phyloP scores from a whole-genome alignment of 495 filamentous ascomycete genomes.

The Cryomyces minteri region DNA sequence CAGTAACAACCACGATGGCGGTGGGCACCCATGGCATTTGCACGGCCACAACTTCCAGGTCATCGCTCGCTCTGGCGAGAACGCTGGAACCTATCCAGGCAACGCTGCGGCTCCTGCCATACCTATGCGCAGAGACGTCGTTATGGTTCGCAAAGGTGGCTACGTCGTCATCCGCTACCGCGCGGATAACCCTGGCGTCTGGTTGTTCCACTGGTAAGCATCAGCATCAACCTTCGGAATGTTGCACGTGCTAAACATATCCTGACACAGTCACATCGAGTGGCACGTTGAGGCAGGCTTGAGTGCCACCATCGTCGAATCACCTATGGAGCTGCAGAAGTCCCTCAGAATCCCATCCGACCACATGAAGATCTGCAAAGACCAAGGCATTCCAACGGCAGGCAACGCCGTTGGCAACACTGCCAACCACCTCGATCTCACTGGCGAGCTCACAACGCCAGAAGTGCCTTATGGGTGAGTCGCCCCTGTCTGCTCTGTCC shows the following conservation, averaged over 20 bases:
- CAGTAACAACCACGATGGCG: background rate
- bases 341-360: background rate
- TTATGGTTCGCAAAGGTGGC: background rate
- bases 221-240: no score
- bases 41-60: constrained; percentile 1
- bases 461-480: background rate
- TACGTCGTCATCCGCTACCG: constrained; percentile 1
- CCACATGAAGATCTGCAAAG: background rate
- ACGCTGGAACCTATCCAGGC: background rate
- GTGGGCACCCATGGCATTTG: constrained; percentile 1
- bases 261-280: constrained; percentile 4
- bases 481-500: background rate
- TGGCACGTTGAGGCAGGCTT: constrained; percentile 8
- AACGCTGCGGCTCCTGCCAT: background rate
- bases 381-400: background rate
- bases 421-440: background rate
- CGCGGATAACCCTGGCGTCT: constrained; percentile 1
- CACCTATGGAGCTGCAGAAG: constrained; percentile 1
- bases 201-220: background rate
- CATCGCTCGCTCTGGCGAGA: background rate
- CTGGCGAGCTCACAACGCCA: background rate
- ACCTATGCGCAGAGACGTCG: constrained; percentile 1
- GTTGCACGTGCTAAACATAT: no score
- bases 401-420: background rate
- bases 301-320: constrained; percentile 4